phyloP scores from a whole-genome alignment of 2,329 filamentous ascomycete genomes.

The Aspergillus ibericus region DNA sequence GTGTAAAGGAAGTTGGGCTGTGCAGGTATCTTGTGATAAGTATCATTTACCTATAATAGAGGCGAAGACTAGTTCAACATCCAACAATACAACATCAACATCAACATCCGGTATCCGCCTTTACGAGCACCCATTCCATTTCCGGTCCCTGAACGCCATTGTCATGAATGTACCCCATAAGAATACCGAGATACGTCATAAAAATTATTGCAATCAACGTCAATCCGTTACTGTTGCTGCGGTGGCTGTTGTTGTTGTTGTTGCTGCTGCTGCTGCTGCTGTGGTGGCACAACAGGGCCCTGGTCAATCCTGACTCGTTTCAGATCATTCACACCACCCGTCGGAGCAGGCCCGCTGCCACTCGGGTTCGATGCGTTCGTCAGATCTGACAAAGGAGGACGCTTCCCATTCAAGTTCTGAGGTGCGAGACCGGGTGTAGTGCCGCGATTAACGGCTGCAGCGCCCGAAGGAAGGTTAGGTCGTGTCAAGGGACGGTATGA shows the following conservation, averaged over 20 bases:
- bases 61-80: neutral
- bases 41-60: neutral
- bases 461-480: slow-evolving; percentile 34
- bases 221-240: neutral
- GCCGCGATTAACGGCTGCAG: slow-evolving; percentile 22
- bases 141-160: neutral
- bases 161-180: neutral
- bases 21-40: too few species aligned
- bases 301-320: slow-evolving; percentile 34
- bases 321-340: slow-evolving; percentile 26
- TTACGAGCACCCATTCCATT: neutral
- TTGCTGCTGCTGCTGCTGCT: slow-evolving; percentile 16
- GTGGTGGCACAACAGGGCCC: slow-evolving; percentile 10
- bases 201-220: neutral
- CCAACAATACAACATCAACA: neutral
- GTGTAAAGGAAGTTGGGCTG: too few species aligned
- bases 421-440: slow-evolving; percentile 18
- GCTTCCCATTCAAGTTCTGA: slow-evolving; percentile 41
- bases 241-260: slow-evolving; percentile 12
- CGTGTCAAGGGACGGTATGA: slow-evolving; percentile 49
- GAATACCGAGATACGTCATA: neutral
- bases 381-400: slow-evolving; percentile 46
- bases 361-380: slow-evolving; percentile 39
- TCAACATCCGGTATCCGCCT: neutral
- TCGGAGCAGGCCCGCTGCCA: slow-evolving; percentile 24